Evolutionary conservation across 106 monocot species (phyloP), one percentile per base, ranked within the genome.

Genomic region (Triglochin maritima): DNA sequence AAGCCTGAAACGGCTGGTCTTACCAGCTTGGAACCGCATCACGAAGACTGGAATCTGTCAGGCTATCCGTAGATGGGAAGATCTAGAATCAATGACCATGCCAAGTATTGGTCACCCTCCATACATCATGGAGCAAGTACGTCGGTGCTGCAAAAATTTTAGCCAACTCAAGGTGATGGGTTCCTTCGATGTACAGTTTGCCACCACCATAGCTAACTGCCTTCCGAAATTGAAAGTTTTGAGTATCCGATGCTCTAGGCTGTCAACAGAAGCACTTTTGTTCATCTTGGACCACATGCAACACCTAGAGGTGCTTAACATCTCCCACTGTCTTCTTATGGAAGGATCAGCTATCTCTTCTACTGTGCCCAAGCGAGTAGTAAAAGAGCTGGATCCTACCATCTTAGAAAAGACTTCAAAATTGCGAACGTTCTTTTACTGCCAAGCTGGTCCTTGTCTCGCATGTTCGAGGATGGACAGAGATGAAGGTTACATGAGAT

Each of bases 11-110:
- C 64, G 82, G 17, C 75, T 94, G 3, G 87, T 90, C 15, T 79
- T 94, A 79, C 94, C 94, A 47, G 89, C 94, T 6, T 94, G 94
- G 94, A 90, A 94, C 60, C 81, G 90, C 64, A 87, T 94, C 9
- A 90, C 94, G 14, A 94, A 85, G 45, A 63, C 10, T 9, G 89
- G 79, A 46, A 94, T 94, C 12, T 77, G 87, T 75, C 77, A 87
- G 59, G 90, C 90, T 41, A 82, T 90, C 15, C 80, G 73, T 3
- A 77, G 77, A 49, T 90, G 89, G 94, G 72, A 82, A 16, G 49
- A 77, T 43, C 82, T 94, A 9, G 89, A 90, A 65, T 94, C 94
- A 12, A 52, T 90, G 48, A 94, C 94, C 4, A 94, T 94, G 94
- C 90, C 89, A 4, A 79, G 70, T 57, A 90, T 87, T 44, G 82